Evolutionary conservation across 305 asterid species (phyloP), one percentile per base, ranked within the genome.

Genomic region (Striga hermonthica): DNA sequence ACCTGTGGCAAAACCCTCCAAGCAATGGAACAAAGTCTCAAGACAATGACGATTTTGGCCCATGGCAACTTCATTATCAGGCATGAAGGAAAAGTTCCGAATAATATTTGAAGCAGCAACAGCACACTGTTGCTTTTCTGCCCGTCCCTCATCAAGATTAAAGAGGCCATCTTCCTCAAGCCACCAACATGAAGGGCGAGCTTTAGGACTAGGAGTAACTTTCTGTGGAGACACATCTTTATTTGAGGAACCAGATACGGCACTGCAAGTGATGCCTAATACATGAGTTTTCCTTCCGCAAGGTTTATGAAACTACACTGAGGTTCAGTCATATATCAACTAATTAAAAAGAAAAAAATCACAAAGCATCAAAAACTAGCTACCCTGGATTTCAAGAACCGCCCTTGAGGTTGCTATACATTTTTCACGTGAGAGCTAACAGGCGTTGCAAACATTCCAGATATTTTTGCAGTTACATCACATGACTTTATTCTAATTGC

Each of bases 1-100:
- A 86, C 93, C 90, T 71, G 80, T 82, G 62, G 75, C 78, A 53
- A 78, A 74, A 77, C 80, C 86, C 64, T 81, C 86, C 68, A 86
- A 72, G 77, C 86, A 82, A 68, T 82, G 86, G 72, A 86, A 86
- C 71, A 82, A 62, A 4, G 88, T 84, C 70, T 86, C 90, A 49
- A 86, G 78, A 67, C 90, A 84, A 72, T 84, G 90, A 45, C 90
- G 84, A 74, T 79, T 78, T 77, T 80, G 88, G 63, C 85, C 86
- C 95, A 86, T 84, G 5, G 83, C 80, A 54, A 80, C 76, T 73
- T 84, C 95, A 72, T 86, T 86, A 44, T 86, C 90, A 22, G 95
- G 79, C 95, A 86, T 84, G 72, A 86, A 86, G 40, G 95, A 84
- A 52, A 86, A 86, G 82, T 86, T 86, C 39, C 95, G 81, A 57